Base-by-base conservation (phyloP, 1,284 basidiomycete species). In the Cryptococcus sp. region DNA sequence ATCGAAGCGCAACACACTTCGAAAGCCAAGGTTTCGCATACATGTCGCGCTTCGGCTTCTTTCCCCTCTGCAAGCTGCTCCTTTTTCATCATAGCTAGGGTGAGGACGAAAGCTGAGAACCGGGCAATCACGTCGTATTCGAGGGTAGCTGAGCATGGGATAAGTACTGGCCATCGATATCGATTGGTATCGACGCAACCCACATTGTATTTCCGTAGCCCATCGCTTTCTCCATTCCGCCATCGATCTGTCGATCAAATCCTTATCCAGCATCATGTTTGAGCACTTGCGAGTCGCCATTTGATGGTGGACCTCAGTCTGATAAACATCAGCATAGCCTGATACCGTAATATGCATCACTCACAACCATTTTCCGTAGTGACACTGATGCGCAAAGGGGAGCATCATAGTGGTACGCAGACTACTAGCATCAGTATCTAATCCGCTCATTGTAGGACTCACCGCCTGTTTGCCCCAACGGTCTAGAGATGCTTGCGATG, bases 91-190 rank as follows among this genome's bases (percentile, higher is more conserved):
- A 62, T 35, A 5, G 64, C 60, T 16, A 67, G 40, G 27, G 47
- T 47, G 8, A 67, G 50, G 7, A 67, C 57, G 31, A 64, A 64
- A 1, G 54, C 45, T 7, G 59, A 62, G 41, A 67, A 64, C 13
- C 47, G 48, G 15, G 65, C 59, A 38, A 67, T 67, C 50, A 67
- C 61, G 40, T 61, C 62, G 47, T 64, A 67, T 53, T 67, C 65
- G 19, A 23, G 40, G 16, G 62, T 64, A 27, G 35, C 62, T 66
- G 15, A 5, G 15, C 3, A 45, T 15, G 13, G 13, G 39, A n/a
- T 27, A n/a, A 8, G 6, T 4, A 38, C 45, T 47, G 13, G 44
- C 4, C 16, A 17, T 47, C 19, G n/a, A n/a, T n/a, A n/a, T n/a
- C n/a, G n/a, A n/a, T n/a, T n/a, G n/a, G n/a, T n/a, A n/a, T n/a